phyloP scores from a whole-genome alignment of 176 grass and related monocot genomes.

The Rhynchospora pubera region DNA sequence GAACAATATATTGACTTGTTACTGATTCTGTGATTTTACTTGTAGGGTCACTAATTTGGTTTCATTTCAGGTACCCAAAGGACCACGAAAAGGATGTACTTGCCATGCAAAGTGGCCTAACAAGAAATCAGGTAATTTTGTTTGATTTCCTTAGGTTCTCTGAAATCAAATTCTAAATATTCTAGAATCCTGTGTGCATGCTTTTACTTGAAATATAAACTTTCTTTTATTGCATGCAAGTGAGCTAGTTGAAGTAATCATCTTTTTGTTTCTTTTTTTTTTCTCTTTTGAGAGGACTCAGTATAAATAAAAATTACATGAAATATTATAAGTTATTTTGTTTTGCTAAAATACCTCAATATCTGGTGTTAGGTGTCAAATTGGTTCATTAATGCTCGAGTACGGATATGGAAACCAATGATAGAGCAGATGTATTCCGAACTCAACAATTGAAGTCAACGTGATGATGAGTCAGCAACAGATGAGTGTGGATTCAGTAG shows the following conservation, averaged over 20 bases:
- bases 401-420: constrained; percentile 80
- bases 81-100: constrained; percentile 92
- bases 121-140: constrained; percentile 64
- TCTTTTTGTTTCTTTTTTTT: background rate
- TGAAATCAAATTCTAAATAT: background rate
- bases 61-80: constrained; percentile 69
- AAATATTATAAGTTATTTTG: background rate
- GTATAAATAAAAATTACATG: background rate
- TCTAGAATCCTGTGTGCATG: background rate
- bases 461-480: background rate
- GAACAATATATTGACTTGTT: constrained; percentile 15
- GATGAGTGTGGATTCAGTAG: background rate
- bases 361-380: constrained; percentile 56
- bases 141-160: background rate
- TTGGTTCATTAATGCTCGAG: constrained; percentile 90
- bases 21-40: background rate
- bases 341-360: background rate
- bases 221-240: background rate
- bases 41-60: background rate
- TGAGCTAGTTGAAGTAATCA: no score
- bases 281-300: background rate
- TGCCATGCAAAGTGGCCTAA: constrained; percentile 72
- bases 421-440: constrained; percentile 90
- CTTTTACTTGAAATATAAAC: background rate
- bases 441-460: constrained; percentile 33